Conservation (phyloP, 108 stramenopile genomes). For the Cafeteria roenbergensis region DNA sequence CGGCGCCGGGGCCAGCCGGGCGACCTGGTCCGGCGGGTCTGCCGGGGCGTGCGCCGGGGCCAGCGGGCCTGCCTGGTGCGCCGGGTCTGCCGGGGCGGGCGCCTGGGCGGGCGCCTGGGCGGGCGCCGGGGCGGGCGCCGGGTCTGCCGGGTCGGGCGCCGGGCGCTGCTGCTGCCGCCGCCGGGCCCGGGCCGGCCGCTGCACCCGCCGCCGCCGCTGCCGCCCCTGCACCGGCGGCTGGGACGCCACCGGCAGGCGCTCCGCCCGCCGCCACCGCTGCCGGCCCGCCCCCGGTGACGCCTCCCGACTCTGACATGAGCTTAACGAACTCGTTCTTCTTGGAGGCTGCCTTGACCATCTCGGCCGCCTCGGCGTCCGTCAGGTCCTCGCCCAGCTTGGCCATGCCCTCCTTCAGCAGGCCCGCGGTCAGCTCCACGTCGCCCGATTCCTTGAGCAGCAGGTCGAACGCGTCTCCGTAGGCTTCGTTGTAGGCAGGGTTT, state of each 20-base stretch:
- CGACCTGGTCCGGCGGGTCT: not conserved
- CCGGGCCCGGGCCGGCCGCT: not conserved
- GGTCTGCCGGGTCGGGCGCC: not conserved
- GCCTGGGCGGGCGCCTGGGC: not conserved
- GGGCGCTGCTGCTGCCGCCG: not conserved
- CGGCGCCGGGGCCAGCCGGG: too few relatives aligned
- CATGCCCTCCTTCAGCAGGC: constrained; percentile 3
- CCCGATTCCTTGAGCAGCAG: too few relatives aligned
- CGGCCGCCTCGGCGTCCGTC: constrained; percentile 5
- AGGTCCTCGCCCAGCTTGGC: constrained; percentile 5
- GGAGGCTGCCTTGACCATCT: constrained; percentile 5
- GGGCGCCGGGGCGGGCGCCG: too few relatives aligned
- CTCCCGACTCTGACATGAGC: not conserved
- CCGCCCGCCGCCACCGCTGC: not conserved
- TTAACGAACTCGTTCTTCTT: constrained; percentile 3
- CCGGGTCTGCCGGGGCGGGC: not conserved
- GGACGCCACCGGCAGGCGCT: too few relatives aligned
- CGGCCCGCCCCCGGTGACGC: not conserved
- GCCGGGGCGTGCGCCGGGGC: too few relatives aligned
- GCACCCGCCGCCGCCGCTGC: not conserved
- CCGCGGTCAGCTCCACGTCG: not conserved
- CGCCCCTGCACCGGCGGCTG: not conserved
- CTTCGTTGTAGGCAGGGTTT: constrained; percentile 3
- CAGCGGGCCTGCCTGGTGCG: too few relatives aligned
- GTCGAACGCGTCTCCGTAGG: constrained; percentile 8